phyloP scores from a whole-genome alignment of 768 basidiomycete genomes.

The Kwoniella europaea region DNA sequence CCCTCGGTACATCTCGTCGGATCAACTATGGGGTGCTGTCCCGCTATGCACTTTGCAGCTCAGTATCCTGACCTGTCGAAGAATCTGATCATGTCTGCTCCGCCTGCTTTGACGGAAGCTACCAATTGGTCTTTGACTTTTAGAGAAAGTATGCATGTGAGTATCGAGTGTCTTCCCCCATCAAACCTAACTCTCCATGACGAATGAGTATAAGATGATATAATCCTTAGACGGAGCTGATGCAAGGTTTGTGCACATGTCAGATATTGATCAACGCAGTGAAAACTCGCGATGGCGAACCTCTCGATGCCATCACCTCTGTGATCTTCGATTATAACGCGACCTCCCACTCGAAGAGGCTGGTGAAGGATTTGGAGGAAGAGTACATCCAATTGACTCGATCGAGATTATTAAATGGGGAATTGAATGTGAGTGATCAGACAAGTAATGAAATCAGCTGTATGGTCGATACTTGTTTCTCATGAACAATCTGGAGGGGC shows the following conservation, averaged over 20 bases:
- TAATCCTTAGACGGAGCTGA: too few species aligned
- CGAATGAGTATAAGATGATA: too few species aligned
- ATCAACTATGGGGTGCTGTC: constrained; percentile 6
- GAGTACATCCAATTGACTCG: background rate
- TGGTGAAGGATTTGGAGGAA: constrained; percentile 6
- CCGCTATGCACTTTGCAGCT: constrained; percentile 18
- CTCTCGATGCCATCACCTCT: constrained; percentile 8
- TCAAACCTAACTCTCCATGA: background rate
- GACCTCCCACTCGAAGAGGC: background rate
- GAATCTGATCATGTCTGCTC: constrained; percentile 12
- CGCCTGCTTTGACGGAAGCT: constrained; percentile 4
- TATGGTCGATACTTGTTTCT: too few species aligned
- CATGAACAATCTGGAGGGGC: too few species aligned
- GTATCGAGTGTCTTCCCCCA: background rate
- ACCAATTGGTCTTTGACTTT: constrained; percentile 6
- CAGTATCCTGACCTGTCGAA: background rate
- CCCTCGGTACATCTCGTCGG: constrained; percentile 15
- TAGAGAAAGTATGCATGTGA: constrained; percentile 12
- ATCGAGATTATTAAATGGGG: constrained; percentile 1
- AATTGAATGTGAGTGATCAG: constrained; percentile 5
- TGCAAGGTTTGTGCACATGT: too few species aligned
- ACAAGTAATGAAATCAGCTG: too few species aligned
- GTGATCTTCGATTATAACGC: constrained; percentile 7
- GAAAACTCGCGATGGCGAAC: background rate
- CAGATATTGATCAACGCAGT: constrained; percentile 4